These are phyloP conservation scores for Chaetomium olivaceum DNA, from an alignment of 2,329 filamentous ascomycete species.

Conservation along the genomic window DNA sequence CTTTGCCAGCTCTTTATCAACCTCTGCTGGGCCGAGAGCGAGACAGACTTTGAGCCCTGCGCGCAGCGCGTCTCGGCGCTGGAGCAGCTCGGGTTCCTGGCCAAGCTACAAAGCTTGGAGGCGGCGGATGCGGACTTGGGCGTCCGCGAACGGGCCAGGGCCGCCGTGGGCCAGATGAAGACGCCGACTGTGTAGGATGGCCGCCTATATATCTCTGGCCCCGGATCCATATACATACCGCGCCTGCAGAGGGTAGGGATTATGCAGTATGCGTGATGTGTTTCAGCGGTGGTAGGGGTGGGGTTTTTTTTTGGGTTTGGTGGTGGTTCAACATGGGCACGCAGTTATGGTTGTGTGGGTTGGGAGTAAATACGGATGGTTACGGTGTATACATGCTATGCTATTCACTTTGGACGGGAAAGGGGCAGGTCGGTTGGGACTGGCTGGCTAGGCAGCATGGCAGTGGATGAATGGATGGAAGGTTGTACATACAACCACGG, in stretches of 20 bases:
- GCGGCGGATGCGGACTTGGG: constrained; percentile 74
- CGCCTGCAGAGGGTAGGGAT: neutral
- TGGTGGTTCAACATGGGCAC: neutral
- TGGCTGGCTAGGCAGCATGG: neutral
- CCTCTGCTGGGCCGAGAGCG: constrained; percentile 78
- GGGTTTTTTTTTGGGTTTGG: neutral
- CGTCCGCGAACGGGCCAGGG: constrained; percentile 80
- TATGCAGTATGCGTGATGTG: neutral
- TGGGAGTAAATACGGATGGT: neutral
- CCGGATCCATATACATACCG: no score
- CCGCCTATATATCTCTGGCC: neutral
- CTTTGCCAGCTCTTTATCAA: constrained; percentile 86
- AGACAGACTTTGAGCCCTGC: constrained; percentile 64
- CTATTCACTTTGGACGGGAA: neutral
- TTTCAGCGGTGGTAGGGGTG: neutral
- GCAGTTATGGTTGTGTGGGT: neutral
- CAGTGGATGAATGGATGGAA: neutral
- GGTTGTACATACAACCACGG: neutral
- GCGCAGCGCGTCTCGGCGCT: constrained; percentile 68
- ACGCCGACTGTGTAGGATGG: constrained; percentile 19
- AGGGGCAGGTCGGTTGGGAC: neutral
- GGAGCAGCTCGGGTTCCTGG: constrained; percentile 68
- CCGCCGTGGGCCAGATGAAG: constrained; percentile 71
- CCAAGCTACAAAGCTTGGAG: constrained; percentile 62
- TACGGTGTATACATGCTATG: neutral